Percentiles rank a stretch among this genome's conserved stretches.
Evolutionary conservation across 352 stramenopile species (phyloP).

Genomic region (Peronospora destructor): DNA sequence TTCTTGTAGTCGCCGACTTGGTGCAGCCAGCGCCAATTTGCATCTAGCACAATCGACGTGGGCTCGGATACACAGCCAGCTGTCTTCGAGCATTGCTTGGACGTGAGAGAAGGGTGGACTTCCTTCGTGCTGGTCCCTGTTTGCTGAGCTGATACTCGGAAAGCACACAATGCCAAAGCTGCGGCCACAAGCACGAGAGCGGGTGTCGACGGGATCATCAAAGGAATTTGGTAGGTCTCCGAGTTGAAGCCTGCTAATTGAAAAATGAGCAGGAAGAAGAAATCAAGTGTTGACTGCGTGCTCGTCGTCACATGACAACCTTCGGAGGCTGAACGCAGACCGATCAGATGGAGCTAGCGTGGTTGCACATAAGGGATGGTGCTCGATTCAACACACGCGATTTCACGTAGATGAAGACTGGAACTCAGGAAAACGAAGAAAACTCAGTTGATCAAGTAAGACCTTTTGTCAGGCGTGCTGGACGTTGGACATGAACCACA

Average conservation of each 20-base stretch:
- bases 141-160: slow-evolving; percentile 32
- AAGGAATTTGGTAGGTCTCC: background rate
- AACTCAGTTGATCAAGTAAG: background rate
- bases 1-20: slow-evolving; percentile 56
- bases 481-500: background rate
- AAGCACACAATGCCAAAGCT: slow-evolving; percentile 12
- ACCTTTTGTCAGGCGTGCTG: background rate
- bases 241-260: slow-evolving; percentile 15
- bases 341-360: no score
- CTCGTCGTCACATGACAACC: background rate
- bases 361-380: slow-evolving; percentile 7
- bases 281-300: background rate
- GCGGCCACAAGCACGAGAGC: slow-evolving; percentile 12
- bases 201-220: slow-evolving; percentile 19
- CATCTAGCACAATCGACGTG: slow-evolving; percentile 61
- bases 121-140: slow-evolving; percentile 39
- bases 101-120: slow-evolving; percentile 43
- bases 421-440: background rate
- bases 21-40: slow-evolving; percentile 70
- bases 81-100: slow-evolving; percentile 36
- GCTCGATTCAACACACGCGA: background rate
- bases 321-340: background rate
- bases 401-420: background rate
- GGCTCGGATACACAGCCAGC: slow-evolving; percentile 35
- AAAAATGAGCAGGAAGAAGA: slow-evolving; percentile 13